phyloP scores from a whole-genome alignment of 2,329 filamentous ascomycete species.

The Penicillium sp. region DNA sequence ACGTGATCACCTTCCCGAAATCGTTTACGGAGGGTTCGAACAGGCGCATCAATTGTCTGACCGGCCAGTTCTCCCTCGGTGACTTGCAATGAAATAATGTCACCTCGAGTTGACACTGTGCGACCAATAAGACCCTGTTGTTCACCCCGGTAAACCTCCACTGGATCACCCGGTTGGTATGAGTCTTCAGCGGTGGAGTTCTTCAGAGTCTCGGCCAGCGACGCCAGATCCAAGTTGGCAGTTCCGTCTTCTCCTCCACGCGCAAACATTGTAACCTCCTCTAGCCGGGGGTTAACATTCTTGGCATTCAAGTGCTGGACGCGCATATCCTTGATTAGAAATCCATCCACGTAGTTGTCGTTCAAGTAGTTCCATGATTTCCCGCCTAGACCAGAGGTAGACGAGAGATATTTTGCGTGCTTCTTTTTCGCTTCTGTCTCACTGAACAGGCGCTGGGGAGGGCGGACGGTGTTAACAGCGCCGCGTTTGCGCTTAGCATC shows the following conservation, averaged over 20 bases:
- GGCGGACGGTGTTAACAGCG: slow-evolving; percentile 59
- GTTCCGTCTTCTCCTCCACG: slow-evolving; percentile 86
- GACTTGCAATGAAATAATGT: slow-evolving; percentile 87
- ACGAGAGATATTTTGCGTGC: slow-evolving; percentile 63
- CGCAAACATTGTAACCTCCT: slow-evolving; percentile 94
- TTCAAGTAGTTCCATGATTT: slow-evolving; percentile 82
- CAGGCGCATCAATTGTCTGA: slow-evolving; percentile 86
- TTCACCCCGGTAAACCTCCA: slow-evolving; percentile 93
- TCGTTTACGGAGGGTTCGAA: slow-evolving; percentile 85
- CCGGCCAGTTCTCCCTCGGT: slow-evolving; percentile 78
- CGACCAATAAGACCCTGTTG: slow-evolving; percentile 87
- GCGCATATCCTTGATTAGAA: slow-evolving; percentile 90
- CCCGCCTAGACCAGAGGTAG: slow-evolving; percentile 52
- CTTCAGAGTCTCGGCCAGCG: slow-evolving; percentile 85
- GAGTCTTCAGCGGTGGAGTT: slow-evolving; percentile 75
- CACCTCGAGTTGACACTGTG: slow-evolving; percentile 79
- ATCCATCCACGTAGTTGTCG: slow-evolving; percentile 89
- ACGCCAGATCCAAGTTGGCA: slow-evolving; percentile 88
- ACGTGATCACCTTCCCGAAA: slow-evolving; percentile 95
- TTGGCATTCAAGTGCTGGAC: slow-evolving; percentile 81
- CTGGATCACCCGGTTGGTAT: slow-evolving; percentile 90
- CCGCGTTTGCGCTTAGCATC: slow-evolving; percentile 78
- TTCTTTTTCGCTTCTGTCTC: slow-evolving; percentile 89
- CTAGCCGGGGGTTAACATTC: slow-evolving; percentile 87
- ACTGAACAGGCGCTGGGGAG: slow-evolving; percentile 87